Base-by-base conservation (phyloP, 2,329 filamentous ascomycete species). In the Emericellopsis cladophorae region DNA sequence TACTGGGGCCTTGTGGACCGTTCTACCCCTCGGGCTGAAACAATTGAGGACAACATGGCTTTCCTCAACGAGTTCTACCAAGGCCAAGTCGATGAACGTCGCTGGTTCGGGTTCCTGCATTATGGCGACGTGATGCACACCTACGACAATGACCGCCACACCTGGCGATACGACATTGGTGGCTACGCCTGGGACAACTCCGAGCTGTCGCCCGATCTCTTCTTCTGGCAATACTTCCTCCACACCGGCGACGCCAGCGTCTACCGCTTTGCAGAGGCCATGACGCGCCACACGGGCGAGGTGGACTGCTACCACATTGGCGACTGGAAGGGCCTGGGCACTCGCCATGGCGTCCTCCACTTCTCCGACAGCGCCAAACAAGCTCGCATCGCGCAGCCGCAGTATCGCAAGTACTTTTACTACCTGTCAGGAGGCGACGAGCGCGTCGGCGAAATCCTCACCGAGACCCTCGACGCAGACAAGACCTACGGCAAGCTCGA, bases 151-250 rank as follows among this genome's bases (percentile, higher is more conserved):
- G 66, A 77, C 53, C 60, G 75, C 5, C 75, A 79, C 47, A 62
- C 62, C 3, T 81, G 76, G 76, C 63, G 71, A 4, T 80, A 79
- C 47, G 76, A 80, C 40, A 55, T 80, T 21, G 76, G 76, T 6
- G 76, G 76, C 0, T 80, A 74, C 47, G 74, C 74, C 0, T 80
- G 76, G 76, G 75, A 79, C 44, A 80, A 79, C 50, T 74, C 70
- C 0, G 75, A 80, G 51, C 59, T 80, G 0, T 79, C 75, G 0
- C 72, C 76, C 0, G 74, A 80, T 46, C 54, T 79, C 3, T 79
- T 70, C 58, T 67, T 79, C 43, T 79, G 76, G 76, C 66, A 66
- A 4, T 72, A 75, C 44, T 80, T 78, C 54, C 63, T 80, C 3
- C 68, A 69, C 23, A 79, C 73, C 0, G 74, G 74, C 0, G 60